These are phyloP conservation scores for Ustanciosporium gigantosporum DNA, from an alignment of 1,284 basidiomycete genomes.

Conservation along the genomic window DNA sequence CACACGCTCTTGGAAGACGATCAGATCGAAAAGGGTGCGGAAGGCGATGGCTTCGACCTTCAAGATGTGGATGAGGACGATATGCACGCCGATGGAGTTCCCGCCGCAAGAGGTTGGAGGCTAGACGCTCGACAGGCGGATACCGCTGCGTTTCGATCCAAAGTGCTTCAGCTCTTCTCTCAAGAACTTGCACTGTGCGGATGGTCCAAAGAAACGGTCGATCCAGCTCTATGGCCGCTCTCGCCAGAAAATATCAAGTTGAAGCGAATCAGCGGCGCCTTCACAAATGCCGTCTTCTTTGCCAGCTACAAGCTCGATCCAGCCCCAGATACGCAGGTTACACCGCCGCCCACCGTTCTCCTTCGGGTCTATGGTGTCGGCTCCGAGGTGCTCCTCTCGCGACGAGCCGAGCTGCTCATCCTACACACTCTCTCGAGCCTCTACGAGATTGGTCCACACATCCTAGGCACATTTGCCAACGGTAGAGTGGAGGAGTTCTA, in stretches of 20 bases:
- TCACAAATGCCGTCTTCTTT: slow-evolving; percentile 60
- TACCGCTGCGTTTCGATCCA: slow-evolving; percentile 31
- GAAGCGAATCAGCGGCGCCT: slow-evolving; percentile 54
- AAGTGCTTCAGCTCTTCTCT: slow-evolving; percentile 48
- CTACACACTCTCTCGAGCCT: slow-evolving; percentile 57
- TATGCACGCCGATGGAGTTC: slow-evolving; percentile 59
- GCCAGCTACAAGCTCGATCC: slow-evolving; percentile 48
- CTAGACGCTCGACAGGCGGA: slow-evolving; percentile 49
- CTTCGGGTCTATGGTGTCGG: slow-evolving; percentile 57
- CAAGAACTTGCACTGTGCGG: slow-evolving; percentile 42
- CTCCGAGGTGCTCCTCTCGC: slow-evolving; percentile 52
- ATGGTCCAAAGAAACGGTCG: slow-evolving; percentile 43
- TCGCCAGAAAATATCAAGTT: slow-evolving; percentile 26
- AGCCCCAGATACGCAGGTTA: slow-evolving; percentile 1
- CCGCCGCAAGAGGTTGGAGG: slow-evolving; percentile 53
- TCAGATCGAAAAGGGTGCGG: slow-evolving; percentile 12
- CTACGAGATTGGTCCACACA: slow-evolving; percentile 60
- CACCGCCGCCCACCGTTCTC: slow-evolving; percentile 47
- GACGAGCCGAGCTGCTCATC: slow-evolving; percentile 57
- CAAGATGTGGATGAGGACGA: slow-evolving; percentile 57
- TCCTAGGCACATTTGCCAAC: slow-evolving; percentile 59
- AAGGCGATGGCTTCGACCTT: slow-evolving; percentile 36
- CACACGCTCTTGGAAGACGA: slow-evolving; percentile 2
- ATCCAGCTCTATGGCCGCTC: slow-evolving; percentile 39
- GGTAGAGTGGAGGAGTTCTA: slow-evolving; percentile 59